phyloP scores from a whole-genome alignment of 257 asterid species.

The Solanum dulcamara region DNA sequence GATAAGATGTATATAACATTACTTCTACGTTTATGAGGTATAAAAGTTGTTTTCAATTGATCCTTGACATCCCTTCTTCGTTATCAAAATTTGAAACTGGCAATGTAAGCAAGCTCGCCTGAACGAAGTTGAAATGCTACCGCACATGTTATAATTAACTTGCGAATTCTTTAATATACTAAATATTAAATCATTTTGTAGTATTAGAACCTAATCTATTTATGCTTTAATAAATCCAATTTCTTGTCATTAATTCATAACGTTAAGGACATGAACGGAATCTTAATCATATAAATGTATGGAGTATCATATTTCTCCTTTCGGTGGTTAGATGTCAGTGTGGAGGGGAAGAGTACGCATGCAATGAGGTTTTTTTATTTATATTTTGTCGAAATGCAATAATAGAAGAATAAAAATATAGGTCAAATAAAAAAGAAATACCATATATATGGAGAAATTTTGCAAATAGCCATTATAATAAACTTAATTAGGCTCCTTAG shows the following conservation, averaged over 20 bases:
- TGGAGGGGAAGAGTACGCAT: neutral
- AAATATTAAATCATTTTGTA: neutral
- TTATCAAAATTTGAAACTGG: too few species aligned
- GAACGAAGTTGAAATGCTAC: neutral
- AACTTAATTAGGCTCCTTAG: too few species aligned
- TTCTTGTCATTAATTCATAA: neutral
- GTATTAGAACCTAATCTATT: neutral
- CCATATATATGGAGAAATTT: too few species aligned
- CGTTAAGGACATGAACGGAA: neutral
- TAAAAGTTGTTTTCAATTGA: rapidly evolving
- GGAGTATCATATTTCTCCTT: neutral
- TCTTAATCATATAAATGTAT: neutral
- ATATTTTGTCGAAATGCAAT: neutral
- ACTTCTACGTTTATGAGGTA: neutral
- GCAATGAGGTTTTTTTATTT: neutral
- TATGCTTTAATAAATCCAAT: neutral
- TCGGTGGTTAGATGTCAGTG: neutral
- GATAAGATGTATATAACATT: neutral
- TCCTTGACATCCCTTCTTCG: rapidly evolving
- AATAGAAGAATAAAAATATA: neutral
- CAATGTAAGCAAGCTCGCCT: neutral
- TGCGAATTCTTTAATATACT: neutral
- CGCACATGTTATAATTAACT: neutral
- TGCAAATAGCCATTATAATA: too few species aligned
- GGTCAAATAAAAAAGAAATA: neutral